Base-by-base conservation (phyloP, 225 moss, liverwort and hornwort species). In the Physcomitrellopsis africana region DNA sequence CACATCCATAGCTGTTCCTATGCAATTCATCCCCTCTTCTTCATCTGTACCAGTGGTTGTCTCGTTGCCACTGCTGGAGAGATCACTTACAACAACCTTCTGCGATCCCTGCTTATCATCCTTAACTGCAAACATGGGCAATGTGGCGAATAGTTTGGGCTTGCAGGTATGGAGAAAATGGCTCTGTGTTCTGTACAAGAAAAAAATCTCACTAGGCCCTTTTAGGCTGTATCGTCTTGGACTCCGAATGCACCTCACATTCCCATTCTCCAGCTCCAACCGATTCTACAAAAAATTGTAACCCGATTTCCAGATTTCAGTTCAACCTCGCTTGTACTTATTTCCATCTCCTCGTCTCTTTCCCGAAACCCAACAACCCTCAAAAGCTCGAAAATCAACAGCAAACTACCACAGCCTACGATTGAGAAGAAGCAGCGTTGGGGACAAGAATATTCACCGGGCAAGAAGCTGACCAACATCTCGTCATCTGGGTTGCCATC, bases 1-100 rank as follows among this genome's bases (percentile, higher is more conserved):
- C 64, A 90, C 90, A 60, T 85, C 87, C 8, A 76, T 32, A 15
- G 87, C 90, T 44, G 90, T 90, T 68, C 90, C 87, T 27, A 90
- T 81, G 74, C 90, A 87, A 18, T 90, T 82, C 79, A 90, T 63
- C 52, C 27, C 77, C 27, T 60, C 76, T 10, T 42, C 68, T 48
- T 73, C 53, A 16, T 24, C 27, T 53, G 55, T 18, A 20, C 19
- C 18, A 8, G 20, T 15, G 18, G 18, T 19, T 56, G 7, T 56
- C 1, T 86, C 74, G 37, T 58, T 45, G 70, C 19, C 61, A 61
- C 49, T 24, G 47, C 74, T 81, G 9, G 60, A 70, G 59, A 77
- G 59, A 69, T 78, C 75, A 43, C 65, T 65, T 16, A 63, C 48
- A 43, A 20, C 79, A 16, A 61, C 73, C 59, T 83, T 77, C 70